These are phyloP conservation scores for Ustilago tritici DNA, from an alignment of 1,284 basidiomycete species.

Conservation along the genomic window DNA sequence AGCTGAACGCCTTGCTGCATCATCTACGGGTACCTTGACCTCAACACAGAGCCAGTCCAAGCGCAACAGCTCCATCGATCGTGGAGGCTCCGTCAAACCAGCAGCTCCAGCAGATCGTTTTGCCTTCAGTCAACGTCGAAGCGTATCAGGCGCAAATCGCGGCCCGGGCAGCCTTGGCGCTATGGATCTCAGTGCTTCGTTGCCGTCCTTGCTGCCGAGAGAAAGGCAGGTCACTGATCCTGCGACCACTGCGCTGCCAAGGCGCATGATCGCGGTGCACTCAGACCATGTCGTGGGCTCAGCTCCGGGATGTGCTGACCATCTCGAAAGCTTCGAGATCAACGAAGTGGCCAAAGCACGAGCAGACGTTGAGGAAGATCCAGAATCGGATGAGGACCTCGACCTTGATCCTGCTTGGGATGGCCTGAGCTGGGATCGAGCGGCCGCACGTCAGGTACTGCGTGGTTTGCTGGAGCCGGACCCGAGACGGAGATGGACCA, in stretches of 20 bases:
- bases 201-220: constrained; percentile 40
- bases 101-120: constrained; percentile 25
- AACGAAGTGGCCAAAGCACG: constrained; percentile 47
- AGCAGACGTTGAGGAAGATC: constrained; percentile 52
- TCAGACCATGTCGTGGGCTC: constrained; percentile 52
- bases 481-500: constrained; percentile 60
- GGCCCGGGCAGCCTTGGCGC: constrained; percentile 13
- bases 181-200: constrained; percentile 52
- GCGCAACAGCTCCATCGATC: constrained; percentile 22
- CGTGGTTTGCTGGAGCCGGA: constrained; percentile 57
- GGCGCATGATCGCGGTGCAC: constrained; percentile 23
- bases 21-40: constrained; percentile 28
- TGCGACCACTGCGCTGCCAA: constrained; percentile 3
- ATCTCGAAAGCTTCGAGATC: constrained; percentile 48
- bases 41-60: constrained; percentile 25
- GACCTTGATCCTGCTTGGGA: constrained; percentile 53
- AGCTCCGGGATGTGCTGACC: constrained; percentile 44
- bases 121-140: constrained; percentile 32
- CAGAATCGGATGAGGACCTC: constrained; percentile 57
- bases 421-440: constrained; percentile 57
- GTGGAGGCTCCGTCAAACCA: constrained; percentile 24
- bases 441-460: constrained; percentile 52
- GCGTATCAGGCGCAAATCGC: constrained; percentile 12
- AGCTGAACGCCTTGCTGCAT: constrained; percentile 34
- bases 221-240: constrained; percentile 36